Percentiles rank a stretch among this genome's conserved stretches.
Conservation (phyloP, 2,329 filamentous ascomycete species). For the Monosporascus sp. region DNA sequence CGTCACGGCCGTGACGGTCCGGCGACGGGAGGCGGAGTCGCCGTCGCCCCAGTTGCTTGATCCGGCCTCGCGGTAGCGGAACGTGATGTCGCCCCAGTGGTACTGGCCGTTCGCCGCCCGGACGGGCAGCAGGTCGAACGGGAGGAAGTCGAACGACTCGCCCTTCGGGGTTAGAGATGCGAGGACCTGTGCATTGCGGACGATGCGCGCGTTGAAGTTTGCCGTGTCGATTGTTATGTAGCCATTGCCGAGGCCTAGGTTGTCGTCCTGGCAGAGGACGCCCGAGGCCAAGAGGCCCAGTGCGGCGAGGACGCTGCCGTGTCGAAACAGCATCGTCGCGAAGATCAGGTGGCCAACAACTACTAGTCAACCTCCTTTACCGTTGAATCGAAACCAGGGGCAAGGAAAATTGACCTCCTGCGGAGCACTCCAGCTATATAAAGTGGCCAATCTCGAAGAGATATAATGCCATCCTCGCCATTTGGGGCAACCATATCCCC, state of each 20-base stretch:
- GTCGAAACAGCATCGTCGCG: constrained; percentile 3
- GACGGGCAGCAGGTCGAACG: constrained; percentile 42
- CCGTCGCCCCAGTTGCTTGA: constrained; percentile 37
- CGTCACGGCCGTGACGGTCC: constrained; percentile 27
- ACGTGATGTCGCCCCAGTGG: constrained; percentile 53
- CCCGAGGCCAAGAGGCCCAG: constrained; percentile 11
- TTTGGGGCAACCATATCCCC: no score
- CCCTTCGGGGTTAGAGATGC: constrained; percentile 38
- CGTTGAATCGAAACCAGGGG: background rate
- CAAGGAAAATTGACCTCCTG: no score
- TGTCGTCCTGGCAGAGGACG: constrained; percentile 22
- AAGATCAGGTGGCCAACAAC: background rate
- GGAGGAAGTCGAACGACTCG: constrained; percentile 48
- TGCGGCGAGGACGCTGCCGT: constrained; percentile 1
- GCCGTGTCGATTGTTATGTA: constrained; percentile 33
- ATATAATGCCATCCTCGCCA: no score
- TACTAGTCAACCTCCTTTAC: background rate
- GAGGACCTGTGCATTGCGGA: constrained; percentile 41
- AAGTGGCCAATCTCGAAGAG: background rate
- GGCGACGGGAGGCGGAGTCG: constrained; percentile 39
- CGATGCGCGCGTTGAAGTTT: constrained; percentile 38
- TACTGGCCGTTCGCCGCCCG: constrained; percentile 49
- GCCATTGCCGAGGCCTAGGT: constrained; percentile 34
- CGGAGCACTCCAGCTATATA: background rate
- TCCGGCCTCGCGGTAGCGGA: constrained; percentile 43